Base-by-base conservation (phyloP, 1,139 yeast genomes). In the Kodamaea arcana region DNA sequence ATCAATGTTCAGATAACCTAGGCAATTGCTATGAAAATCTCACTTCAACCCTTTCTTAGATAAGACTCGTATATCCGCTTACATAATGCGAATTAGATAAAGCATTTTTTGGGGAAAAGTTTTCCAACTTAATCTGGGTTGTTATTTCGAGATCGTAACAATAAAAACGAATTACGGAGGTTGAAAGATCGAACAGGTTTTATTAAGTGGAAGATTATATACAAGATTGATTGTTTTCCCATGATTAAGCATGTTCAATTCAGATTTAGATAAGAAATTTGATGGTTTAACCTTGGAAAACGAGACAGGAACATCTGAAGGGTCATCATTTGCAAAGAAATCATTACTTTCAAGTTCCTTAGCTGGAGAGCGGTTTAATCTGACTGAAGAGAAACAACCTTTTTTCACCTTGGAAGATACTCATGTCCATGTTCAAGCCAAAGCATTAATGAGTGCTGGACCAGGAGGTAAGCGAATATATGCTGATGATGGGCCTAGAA, bases 271-370 rank as follows among this genome's bases (percentile, higher is more conserved):
- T 34, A 46, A 42, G 37, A 45, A 52, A 37, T 43, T 50, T 32
- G 48, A 46, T 32, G 35, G 36, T 20, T 40, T 50, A 24, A 24
- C 42, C 17, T 35, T 42, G 24, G 40, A 31, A 8, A 8, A 15
- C 6, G 30, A 24, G 13, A 18, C 22, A 18, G 9, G 22, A 7
- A 9, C 9, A 6, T 18, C 22, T 7, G 6, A 7, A 7, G 22
- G 27, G 15, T 24, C 27, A 6, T 33, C 29, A 23, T 27, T 16
- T 11, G 25, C 35, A 4, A 45, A 47, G 35, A 51, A 46, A 32
- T 58, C 63, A 26, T 47, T 58, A 13, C 52, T 59, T 24, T 56
- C 62, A 13, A 43, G 52, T 18, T 54, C 62, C 4, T 42, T 59
- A 37, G 63, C 62, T 1, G 49, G 48, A 9, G 58, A 54, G 28